Base-by-base conservation (phyloP, 495 filamentous ascomycete genomes). In the Recurvomyces mirabilis region DNA sequence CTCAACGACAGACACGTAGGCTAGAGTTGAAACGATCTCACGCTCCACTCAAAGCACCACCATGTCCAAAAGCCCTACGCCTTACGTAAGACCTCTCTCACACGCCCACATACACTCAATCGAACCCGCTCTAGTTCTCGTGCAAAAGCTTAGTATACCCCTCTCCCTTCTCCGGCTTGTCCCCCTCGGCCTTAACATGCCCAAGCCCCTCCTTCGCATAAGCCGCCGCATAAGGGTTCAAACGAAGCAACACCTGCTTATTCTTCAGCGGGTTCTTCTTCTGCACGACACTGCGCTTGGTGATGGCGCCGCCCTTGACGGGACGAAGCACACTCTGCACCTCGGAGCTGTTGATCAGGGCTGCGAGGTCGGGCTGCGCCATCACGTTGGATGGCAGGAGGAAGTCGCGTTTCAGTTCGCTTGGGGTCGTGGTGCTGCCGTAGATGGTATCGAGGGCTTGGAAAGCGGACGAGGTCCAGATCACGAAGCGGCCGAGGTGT, bases 211-310 rank as follows among this genome's bases (percentile, higher is more conserved):
- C 71, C 74, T 88, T 84, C 49, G 73, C 70, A 71, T 85, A 98
- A 31, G 78, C 77, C 56, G 80, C 72, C 46, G 88, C 87, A 71
- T 98, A 98, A 47, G 91, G 91, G 76, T 98, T 98, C 67, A 96
- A 81, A 50, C 91, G 78, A 61, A 95, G 81, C 68, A 94, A 74
- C 47, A 98, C 78, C 74, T 96, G 93, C 77, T 83, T 93, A 79
- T 98, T 98, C 70, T 72, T 74, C 49, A 98, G 83, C 62, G 91
- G 93, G 77, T 98, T 96, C 86, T 94, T 94, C 87, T 98, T 98
- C 77, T 93, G 87, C 46, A 94, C 84, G 59, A 72, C 65, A 56
- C 71, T 70, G 57, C 91, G 84, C 86, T 95, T 95, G 68, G 87
- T 91, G 59, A 76, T 71, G 58, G 87, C 72, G 56, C 83, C 81